A percentile compares a stretch with the other conserved stretches of the same genome.
These are phyloP conservation scores for Ceratocystis eucalypticola DNA, from an alignment of 2,329 filamentous ascomycete species.

Conservation along the genomic window DNA sequence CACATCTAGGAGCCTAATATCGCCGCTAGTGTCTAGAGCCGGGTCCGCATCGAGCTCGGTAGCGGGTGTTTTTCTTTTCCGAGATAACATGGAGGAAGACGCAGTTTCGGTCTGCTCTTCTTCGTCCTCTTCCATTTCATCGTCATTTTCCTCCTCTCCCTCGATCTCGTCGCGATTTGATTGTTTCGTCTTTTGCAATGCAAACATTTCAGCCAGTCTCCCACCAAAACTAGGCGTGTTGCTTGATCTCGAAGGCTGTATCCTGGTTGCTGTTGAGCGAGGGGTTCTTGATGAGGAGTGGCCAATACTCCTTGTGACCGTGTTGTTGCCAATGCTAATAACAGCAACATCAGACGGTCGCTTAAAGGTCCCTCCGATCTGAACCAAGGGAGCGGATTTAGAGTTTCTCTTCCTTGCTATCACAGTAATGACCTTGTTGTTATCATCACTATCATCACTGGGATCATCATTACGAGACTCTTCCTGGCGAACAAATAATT, in stretches of 20 bases:
- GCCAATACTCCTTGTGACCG: conserved; percentile 52
- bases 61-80: conserved; percentile 12
- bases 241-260: not conserved
- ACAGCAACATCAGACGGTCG: conserved; percentile 54
- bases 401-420: not conserved
- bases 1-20: conserved; percentile 13
- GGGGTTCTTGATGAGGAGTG: not conserved
- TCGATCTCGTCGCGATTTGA: conserved; percentile 16
- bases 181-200: conserved; percentile 23
- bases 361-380: conserved; percentile 27
- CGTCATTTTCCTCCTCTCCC: conserved; percentile 25
- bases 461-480: conserved; percentile 20
- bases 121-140: conserved; percentile 22
- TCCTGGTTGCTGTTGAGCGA: not conserved
- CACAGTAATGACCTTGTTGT: conserved; percentile 6
- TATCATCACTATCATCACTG: conserved; percentile 23
- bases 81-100: not conserved
- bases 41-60: conserved; percentile 4
- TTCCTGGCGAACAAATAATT: conserved; percentile 12
- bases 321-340: conserved; percentile 59
- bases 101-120: conserved; percentile 36
- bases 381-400: not conserved
- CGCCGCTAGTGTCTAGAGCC: not conserved
- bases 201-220: conserved; percentile 34
- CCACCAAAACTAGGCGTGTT: conserved; percentile 31